Conservation (phyloP, 2,329 filamentous ascomycete genomes). For the Calonectria pseudoturangicola region DNA sequence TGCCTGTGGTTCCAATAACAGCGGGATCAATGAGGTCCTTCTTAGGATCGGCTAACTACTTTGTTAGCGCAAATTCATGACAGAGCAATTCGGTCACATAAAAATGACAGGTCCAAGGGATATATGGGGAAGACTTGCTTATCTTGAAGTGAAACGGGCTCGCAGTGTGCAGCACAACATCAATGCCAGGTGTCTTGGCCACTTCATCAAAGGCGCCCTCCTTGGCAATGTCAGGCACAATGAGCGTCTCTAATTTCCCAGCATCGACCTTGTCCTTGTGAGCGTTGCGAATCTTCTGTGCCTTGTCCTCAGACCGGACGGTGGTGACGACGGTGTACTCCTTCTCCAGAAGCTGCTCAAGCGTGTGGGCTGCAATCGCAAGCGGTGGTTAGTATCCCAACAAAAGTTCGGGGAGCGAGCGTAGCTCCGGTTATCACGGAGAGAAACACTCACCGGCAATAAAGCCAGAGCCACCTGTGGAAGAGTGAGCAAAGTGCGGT, state of each 20-base stretch:
- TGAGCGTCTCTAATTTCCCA: slow-evolving; percentile 68
- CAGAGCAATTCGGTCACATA: background rate
- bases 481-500: slow-evolving; percentile 33
- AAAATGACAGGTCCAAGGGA: background rate
- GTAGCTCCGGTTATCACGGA: background rate
- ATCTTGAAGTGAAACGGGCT: slow-evolving; percentile 75
- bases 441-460: slow-evolving; percentile 56
- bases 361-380: slow-evolving; percentile 68
- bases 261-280: slow-evolving; percentile 62
- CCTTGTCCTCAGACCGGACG: slow-evolving; percentile 73
- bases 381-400: slow-evolving; percentile 13
- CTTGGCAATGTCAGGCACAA: slow-evolving; percentile 87
- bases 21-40: slow-evolving; percentile 76
- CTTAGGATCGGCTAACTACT: slow-evolving; percentile 64
- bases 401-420: background rate
- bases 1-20: slow-evolving; percentile 77
- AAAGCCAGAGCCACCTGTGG: slow-evolving; percentile 59
- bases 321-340: slow-evolving; percentile 74
- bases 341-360: slow-evolving; percentile 71
- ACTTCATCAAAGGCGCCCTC: slow-evolving; percentile 83
- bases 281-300: slow-evolving; percentile 69
- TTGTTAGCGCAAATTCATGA: background rate
- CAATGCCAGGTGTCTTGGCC: slow-evolving; percentile 68
- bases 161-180: slow-evolving; percentile 76
- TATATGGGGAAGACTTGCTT: slow-evolving; percentile 53